Percentiles rank a stretch among this genome's conserved stretches.
Conservation (phyloP, 768 basidiomycete genomes). For the Podaxis sp. region DNA sequence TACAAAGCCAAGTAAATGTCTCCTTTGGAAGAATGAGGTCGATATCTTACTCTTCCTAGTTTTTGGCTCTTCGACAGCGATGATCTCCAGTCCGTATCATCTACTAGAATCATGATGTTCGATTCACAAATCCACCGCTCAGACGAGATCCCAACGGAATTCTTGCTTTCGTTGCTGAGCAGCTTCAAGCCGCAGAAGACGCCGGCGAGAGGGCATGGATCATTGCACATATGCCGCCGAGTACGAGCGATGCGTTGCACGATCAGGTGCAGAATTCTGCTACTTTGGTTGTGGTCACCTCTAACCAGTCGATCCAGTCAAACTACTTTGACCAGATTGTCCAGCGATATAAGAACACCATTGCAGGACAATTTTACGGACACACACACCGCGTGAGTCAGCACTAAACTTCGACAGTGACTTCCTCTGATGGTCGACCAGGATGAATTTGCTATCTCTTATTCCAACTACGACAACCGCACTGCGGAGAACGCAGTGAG, state of each 20-base stretch:
- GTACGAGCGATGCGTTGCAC: slow-evolving; percentile 44
- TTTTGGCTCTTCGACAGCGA: slow-evolving; percentile 64
- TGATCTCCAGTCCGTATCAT: slow-evolving; percentile 34
- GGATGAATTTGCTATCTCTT: slow-evolving; percentile 63
- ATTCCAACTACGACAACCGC: slow-evolving; percentile 51
- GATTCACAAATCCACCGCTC: background rate
- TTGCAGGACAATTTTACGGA: slow-evolving; percentile 63
- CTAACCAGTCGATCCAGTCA: slow-evolving; percentile 34
- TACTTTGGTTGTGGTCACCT: background rate
- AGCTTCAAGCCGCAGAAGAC: slow-evolving; percentile 61
- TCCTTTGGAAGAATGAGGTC: background rate
- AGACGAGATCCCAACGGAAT: slow-evolving; percentile 60
- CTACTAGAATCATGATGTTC: background rate
- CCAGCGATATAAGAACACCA: slow-evolving; percentile 57
- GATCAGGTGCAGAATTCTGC: slow-evolving; percentile 44
- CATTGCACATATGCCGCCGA: slow-evolving; percentile 59
- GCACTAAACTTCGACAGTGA: background rate
- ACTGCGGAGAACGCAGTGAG: slow-evolving; percentile 45
- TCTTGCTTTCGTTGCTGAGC: slow-evolving; percentile 48
- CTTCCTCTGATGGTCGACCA: slow-evolving; percentile 16
- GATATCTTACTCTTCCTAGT: slow-evolving; percentile 26
- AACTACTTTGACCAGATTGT: slow-evolving; percentile 65
- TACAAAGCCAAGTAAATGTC: slow-evolving; percentile 53
- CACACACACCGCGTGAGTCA: slow-evolving; percentile 48
- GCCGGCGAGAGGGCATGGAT: slow-evolving; percentile 62